These are phyloP conservation scores for Beta vulgaris DNA, from an alignment of 148 eudicot species.

Conservation along the genomic window DNA sequence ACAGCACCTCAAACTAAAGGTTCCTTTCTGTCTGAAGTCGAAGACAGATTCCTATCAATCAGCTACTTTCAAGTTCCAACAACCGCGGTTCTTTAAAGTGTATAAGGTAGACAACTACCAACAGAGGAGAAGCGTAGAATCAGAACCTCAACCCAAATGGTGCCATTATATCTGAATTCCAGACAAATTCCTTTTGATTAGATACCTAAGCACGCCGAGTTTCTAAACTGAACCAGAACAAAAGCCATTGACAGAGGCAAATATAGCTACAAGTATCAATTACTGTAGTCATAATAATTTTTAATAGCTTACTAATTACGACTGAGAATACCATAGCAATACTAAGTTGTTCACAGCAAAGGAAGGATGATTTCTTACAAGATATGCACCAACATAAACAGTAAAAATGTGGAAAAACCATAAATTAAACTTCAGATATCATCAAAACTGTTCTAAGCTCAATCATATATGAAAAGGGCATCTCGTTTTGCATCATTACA, in stretches of 20 bases:
- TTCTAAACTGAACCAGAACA: slow-evolving; percentile 2
- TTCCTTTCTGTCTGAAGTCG: background rate
- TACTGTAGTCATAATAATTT: background rate
- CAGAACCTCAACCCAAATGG: background rate
- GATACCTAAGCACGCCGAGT: background rate
- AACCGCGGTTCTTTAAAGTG: background rate
- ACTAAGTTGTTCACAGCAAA: slow-evolving; percentile 2
- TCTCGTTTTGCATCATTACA: background rate
- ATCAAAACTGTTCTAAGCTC: background rate
- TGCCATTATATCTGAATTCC: background rate
- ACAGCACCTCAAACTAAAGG: background rate
- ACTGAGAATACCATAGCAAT: background rate
- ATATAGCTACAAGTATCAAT: background rate
- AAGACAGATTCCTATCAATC: background rate
- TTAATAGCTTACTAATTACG: background rate
- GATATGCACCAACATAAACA: slow-evolving; percentile 5
- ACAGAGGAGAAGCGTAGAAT: background rate
- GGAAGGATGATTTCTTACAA: background rate
- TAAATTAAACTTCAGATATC: too few relatives aligned
- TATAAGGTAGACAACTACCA: background rate
- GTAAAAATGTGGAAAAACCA: background rate
- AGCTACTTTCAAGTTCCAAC: background rate
- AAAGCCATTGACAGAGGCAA: background rate
- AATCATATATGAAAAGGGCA: background rate
- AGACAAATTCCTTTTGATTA: background rate